Base-by-base conservation (phyloP, 345 rosid genomes). In the Arabidopsis arenosa region DNA sequence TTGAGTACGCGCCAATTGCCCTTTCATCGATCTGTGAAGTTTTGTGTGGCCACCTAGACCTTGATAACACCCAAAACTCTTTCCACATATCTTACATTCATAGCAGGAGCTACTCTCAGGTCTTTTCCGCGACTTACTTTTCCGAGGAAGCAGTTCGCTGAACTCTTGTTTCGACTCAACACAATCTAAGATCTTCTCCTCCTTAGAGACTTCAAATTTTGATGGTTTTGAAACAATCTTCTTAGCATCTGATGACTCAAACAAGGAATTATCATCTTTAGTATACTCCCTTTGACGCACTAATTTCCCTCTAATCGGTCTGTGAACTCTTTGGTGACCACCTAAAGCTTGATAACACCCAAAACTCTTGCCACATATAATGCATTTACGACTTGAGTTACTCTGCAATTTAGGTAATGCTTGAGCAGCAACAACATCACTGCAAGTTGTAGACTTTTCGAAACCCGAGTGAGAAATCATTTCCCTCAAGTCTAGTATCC, bases 151-250 rank as follows among this genome's bases (percentile, higher is more conserved):
- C 13, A 10, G 14, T 21, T 52, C 33, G 0, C 57, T 10, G n/a
- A 52, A 21, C 1, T 23, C 57, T 23, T 52, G 33, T 23, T 52
- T 21, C 57, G 2, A 52, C 1, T 52, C n/a, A 52, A 52, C 57
- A 54, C 59, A 54, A 54, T 28, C 17, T 30, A 28, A 6, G 18
- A 30, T 55, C 37, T 28, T 55, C 30, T 28, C 63, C 18, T 53
- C 54, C 57, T 33, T 8, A 30, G 62, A 39, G 37, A 36, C 75
- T 32, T 28, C 67, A 26, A 48, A 36, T 5, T 7, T 37, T 49
- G 51, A 59, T 70, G 45, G 65, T 12, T 57, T 5, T n/a, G 60
- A 15, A 49, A 61, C 75, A 49, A 48, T 36, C 61, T 39, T 40
- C 52, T 61, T 5, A 64, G 28, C 71, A 43, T 18, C 49, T 44